These are phyloP conservation scores for Petasospora fabianii DNA, from an alignment of 1,139 yeast species.

Conservation along the genomic window DNA sequence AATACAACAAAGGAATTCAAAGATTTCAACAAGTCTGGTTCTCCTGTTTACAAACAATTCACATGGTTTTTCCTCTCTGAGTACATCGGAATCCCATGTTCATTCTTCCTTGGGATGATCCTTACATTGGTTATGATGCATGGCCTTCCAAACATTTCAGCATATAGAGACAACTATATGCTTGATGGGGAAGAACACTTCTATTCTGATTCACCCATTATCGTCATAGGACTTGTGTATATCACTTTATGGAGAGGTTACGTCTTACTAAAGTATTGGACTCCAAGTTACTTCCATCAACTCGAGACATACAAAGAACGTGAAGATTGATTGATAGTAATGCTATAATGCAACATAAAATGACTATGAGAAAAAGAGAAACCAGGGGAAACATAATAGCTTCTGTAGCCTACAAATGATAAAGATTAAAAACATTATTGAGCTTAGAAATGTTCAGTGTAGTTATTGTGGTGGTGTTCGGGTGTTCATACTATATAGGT, in stretches of 20 bases:
- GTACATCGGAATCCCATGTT: neutral
- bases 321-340: slow-evolving; percentile 1
- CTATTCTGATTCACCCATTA: neutral
- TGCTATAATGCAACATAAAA: no score
- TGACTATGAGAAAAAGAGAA: no score
- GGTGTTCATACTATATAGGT: no score
- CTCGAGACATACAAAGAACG: slow-evolving; percentile 5
- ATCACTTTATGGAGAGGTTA: neutral
- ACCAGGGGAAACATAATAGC: no score
- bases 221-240: neutral
- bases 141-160: neutral
- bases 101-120: neutral
- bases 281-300: slow-evolving; percentile 4
- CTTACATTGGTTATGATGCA: neutral
- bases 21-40: neutral
- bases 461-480: no score
- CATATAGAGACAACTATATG: neutral
- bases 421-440: no score
- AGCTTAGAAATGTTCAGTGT: no score
- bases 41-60: neutral
- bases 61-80: neutral
- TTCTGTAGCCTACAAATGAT: no score
- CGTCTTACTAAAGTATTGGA: slow-evolving; percentile 2
- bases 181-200: neutral
- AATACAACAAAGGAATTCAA: neutral